Percentiles rank a stretch among this genome's conserved stretches.
Evolutionary conservation across 2,329 filamentous ascomycete genomes (phyloP).

Genomic region (Acephala macrosclerotiorum): DNA sequence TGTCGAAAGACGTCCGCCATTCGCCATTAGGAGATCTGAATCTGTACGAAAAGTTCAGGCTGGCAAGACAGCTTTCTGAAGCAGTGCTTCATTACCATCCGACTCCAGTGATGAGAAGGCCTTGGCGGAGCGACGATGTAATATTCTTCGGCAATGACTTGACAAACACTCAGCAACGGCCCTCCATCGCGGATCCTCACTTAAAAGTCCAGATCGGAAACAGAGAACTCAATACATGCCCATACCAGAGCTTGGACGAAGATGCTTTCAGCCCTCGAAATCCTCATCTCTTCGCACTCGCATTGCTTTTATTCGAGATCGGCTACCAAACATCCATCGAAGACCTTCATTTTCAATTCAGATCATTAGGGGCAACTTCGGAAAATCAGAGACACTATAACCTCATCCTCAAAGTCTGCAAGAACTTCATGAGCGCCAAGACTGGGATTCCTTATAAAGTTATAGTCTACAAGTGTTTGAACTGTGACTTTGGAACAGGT

Average conservation of each 20-base stretch:
- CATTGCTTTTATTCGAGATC: slow-evolving; percentile 3
- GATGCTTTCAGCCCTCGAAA: slow-evolving; percentile 4
- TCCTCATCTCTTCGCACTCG: slow-evolving; percentile 2
- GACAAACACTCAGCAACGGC: neutral
- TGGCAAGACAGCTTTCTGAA: slow-evolving; percentile 2
- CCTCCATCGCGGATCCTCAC: neutral
- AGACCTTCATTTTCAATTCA: neutral
- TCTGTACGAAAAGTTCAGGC: slow-evolving; percentile 3
- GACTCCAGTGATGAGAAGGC: neutral
- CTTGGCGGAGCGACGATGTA: neutral
- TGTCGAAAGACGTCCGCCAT: neutral
- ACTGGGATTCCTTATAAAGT: neutral
- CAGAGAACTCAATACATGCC: neutral
- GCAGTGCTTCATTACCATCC: slow-evolving; percentile 1
- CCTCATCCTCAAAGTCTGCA: slow-evolving; percentile 1
- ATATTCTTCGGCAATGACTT: slow-evolving; percentile 5
- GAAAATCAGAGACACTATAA: neutral
- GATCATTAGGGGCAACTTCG: neutral
- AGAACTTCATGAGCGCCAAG: slow-evolving; percentile 8
- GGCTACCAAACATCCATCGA: slow-evolving; percentile 4
- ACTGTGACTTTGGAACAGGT: slow-evolving; percentile 6
- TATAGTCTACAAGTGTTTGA: slow-evolving; percentile 6
- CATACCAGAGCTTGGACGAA: neutral
- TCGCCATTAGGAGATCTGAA: neutral
- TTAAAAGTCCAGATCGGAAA: slow-evolving; percentile 3